Evolutionary conservation across 2,329 filamentous ascomycete genomes (phyloP), one percentile per base, ranked within the genome.

Genomic region (Diaporthe velutina): DNA sequence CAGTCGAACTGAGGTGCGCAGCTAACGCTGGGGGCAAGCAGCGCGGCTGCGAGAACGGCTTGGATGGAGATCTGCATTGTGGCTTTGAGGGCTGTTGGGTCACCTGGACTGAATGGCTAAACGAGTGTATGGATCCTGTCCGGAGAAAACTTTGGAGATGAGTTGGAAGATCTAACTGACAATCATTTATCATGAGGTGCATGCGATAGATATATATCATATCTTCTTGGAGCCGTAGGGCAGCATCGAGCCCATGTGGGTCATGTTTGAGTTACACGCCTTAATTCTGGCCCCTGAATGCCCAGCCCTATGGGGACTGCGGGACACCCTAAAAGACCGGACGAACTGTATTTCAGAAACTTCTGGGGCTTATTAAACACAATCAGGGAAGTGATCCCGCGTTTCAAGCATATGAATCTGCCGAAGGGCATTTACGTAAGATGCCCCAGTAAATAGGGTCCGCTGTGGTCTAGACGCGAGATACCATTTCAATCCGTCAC

Each of bases 331-430:
- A 48, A 50, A 67, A 35, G 42, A 52, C 61, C 61, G 61, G 61
- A 67, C 42, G 61, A 67, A 67, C 61, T 67, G 61, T 67, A 67
- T 67, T 67, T 67, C 45, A 67, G 42, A 67, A 50, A 67, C 61
- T 50, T 67, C 22, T 52, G 61, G 61, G 42, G 42, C 45, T 67
- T 35, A 52, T 67, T 66, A 35, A 67, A 67, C 28, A 38, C 42
- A 67, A 67, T 50, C 42, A 50, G 30, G 61, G 61, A 35, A 67
- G 2, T 17, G 42, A 28, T 52, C 19, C 61, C 61, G 61, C 61
- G 42, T 67, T 67, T 67, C 61, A 67, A 67, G 61, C 45, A 67
- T 50, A 67, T 52, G 61, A 67, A 52, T 6, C 22, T 50, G 10
- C 45, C 42, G 30, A 52, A n/a, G 61, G 10, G 19, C 30, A 67